phyloP scores from a whole-genome alignment of 2,329 filamentous ascomycete species.

The Exophiala phaeomuriformis region DNA sequence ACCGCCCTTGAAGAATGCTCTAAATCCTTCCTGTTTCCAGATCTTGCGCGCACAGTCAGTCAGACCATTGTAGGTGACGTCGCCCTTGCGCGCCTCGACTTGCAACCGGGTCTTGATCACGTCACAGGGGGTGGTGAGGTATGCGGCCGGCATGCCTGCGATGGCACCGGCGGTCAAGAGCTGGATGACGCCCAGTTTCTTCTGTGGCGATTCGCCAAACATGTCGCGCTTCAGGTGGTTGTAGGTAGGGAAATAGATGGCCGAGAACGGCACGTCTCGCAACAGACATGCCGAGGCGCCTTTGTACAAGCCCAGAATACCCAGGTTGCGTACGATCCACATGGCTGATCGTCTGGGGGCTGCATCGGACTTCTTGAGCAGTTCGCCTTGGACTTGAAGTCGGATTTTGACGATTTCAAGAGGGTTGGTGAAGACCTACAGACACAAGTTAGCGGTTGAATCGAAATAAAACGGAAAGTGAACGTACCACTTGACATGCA shows the following conservation, averaged over 20 bases:
- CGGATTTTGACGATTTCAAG: slow-evolving; percentile 99
- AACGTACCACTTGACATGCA: slow-evolving; percentile 87
- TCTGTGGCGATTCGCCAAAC: slow-evolving; percentile 74
- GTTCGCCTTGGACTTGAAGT: slow-evolving; percentile 92
- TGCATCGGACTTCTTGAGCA: slow-evolving; percentile 76
- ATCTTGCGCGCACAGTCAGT: slow-evolving; percentile 80
- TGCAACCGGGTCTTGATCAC: slow-evolving; percentile 99
- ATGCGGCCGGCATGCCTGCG: slow-evolving; percentile 82
- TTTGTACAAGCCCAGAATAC: slow-evolving; percentile 92
- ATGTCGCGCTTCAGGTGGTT: slow-evolving; percentile 87
- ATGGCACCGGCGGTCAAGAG: slow-evolving; percentile 92
- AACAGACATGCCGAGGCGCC: slow-evolving; percentile 89
- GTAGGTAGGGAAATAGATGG: slow-evolving; percentile 98
- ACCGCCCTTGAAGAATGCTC: slow-evolving; percentile 96
- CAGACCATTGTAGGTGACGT: slow-evolving; percentile 77
- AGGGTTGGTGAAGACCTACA: slow-evolving; percentile 87
- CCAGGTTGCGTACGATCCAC: slow-evolving; percentile 95
- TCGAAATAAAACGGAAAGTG: neutral
- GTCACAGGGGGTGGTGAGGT: slow-evolving; percentile 94
- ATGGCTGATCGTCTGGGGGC: slow-evolving; percentile 84
- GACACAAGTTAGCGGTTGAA: slow-evolving; percentile 8
- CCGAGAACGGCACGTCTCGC: slow-evolving; percentile 94
- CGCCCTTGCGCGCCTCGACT: slow-evolving; percentile 93
- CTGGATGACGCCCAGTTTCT: slow-evolving; percentile 84
- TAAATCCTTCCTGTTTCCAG: slow-evolving; percentile 83